phyloP scores from a whole-genome alignment of 306 rosid species.

The Sesbania bispinosa region DNA sequence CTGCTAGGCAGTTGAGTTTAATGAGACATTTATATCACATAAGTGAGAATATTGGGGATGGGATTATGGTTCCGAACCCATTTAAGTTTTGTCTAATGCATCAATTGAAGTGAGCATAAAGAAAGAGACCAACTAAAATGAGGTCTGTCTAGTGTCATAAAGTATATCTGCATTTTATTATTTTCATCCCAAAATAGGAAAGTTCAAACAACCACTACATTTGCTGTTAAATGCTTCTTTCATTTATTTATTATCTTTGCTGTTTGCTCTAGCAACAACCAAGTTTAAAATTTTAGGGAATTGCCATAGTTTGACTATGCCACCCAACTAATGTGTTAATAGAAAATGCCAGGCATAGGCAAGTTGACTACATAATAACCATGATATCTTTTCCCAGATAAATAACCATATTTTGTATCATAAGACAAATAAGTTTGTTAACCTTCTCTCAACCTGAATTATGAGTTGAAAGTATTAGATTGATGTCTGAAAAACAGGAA shows the following conservation, averaged over 20 bases:
- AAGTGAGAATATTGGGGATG: not conserved
- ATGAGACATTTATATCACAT: not conserved
- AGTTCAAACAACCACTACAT: not conserved
- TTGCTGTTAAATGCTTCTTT: not conserved
- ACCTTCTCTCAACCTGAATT: not conserved
- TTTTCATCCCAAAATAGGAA: not conserved
- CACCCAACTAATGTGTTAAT: not conserved
- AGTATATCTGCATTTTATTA: not conserved
- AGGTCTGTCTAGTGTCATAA: not conserved
- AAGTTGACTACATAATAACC: not conserved
- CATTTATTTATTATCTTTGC: not conserved
- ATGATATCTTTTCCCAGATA: not conserved
- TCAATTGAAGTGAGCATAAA: not conserved
- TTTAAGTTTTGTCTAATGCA: conserved; percentile 10
- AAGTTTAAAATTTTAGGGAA: not conserved
- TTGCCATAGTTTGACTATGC: not conserved
- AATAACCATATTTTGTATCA: not conserved
- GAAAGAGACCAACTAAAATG: not conserved
- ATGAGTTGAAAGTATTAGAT: not conserved
- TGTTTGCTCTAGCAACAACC: not conserved
- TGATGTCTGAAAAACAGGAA: too few species aligned
- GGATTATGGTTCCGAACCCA: conserved; percentile 13
- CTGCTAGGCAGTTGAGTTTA: conserved; percentile 13
- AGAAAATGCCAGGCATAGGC: not conserved
- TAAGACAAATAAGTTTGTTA: not conserved